Evolutionary conservation across 129 eudicot genomes (phyloP).

Genomic region (Tagetes erecta): DNA sequence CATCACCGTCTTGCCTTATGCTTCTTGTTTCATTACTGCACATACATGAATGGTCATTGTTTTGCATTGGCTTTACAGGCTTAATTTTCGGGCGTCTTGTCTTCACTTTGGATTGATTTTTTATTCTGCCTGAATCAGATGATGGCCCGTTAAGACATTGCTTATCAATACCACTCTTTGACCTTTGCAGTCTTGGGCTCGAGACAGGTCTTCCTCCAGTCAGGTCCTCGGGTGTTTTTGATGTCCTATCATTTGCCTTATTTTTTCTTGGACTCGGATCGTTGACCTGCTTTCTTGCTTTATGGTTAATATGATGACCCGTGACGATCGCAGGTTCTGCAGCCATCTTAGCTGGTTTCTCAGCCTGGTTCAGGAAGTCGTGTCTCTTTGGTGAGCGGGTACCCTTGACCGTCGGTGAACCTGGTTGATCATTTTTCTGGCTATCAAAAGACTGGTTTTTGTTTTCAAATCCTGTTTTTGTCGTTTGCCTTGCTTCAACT

Average conservation of each 20-base stretch:
- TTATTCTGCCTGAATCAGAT: constrained; percentile 32
- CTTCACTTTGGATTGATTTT: constrained; percentile 34
- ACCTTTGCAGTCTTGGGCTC: constrained; percentile 49
- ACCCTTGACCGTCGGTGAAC: constrained; percentile 41
- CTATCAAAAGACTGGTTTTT: constrained; percentile 31
- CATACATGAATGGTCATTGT: constrained; percentile 42
- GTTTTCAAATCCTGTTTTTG: constrained; percentile 40
- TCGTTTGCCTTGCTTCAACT: constrained; percentile 78
- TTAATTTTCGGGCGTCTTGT: constrained; percentile 34
- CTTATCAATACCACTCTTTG: constrained; percentile 39
- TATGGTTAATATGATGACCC: constrained; percentile 27
- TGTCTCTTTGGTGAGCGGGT: constrained; percentile 36
- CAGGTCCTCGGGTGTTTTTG: constrained; percentile 8
- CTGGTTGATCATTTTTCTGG: constrained; percentile 20
- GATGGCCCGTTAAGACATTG: constrained; percentile 34
- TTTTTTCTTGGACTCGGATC: constrained; percentile 28
- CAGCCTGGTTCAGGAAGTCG: constrained; percentile 27
- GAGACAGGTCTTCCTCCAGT: constrained; percentile 5
- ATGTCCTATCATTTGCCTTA: constrained; percentile 31
- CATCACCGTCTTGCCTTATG: constrained; percentile 24
- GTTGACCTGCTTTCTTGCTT: constrained; percentile 30
- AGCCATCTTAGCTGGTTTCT: constrained; percentile 39
- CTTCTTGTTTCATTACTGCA: constrained; percentile 19
- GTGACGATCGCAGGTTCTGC: constrained; percentile 30
- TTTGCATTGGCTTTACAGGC: constrained; percentile 29